Base-by-base conservation (phyloP, 768 basidiomycete species). In the Suillus bovinus region DNA sequence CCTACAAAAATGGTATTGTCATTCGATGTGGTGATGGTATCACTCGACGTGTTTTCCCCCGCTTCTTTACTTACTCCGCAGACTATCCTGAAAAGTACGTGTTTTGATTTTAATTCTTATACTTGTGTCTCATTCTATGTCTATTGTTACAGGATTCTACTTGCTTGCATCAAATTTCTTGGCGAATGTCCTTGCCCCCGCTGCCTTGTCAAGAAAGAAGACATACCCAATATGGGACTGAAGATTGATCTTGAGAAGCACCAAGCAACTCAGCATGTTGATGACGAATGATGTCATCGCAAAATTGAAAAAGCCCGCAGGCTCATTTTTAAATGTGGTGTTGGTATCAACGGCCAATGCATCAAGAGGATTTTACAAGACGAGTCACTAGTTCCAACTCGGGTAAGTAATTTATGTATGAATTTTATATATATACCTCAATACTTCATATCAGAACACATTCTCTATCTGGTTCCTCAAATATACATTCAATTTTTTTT, bases 371-470 rank as follows among this genome's bases (percentile, higher is more conserved):
- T 67, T 1, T 27, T 70, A 9, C 36, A 58, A 16, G 44, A 46
- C 1, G 20, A 64, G 16, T 74, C 67, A 0, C 49, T 59, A 8
- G 66, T 70, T 4, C 65, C 69, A 3, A 69, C 62, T 10, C 4
- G 8, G 6, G 63, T 69, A 39, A 17, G 60, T 60, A 22, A 11
- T 27, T 11, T 39, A 3, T 41, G 17, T 7, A 41, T 9, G 1
- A 20, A 41, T 41, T 17, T 20, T 8, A 20, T 8, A 20, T 41
- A 3, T 20, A 41, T 41, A 41, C 8, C 41, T 41, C 2, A 41
- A 20, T 6, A 20, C 20, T 41, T 41, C 8, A 22, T 31, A 24
- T 14, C 61, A 81, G 78, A 81, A 78, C 64, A 72, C 77, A 0
- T 80, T 80, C 59, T 71, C 73, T 0, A 39, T 66, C 9, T 60